Evolutionary conservation across 2,329 filamentous ascomycete genomes (phyloP), one percentile per base, ranked within the genome.

Genomic region (Ophiocordyceps camponoti-floridani): DNA sequence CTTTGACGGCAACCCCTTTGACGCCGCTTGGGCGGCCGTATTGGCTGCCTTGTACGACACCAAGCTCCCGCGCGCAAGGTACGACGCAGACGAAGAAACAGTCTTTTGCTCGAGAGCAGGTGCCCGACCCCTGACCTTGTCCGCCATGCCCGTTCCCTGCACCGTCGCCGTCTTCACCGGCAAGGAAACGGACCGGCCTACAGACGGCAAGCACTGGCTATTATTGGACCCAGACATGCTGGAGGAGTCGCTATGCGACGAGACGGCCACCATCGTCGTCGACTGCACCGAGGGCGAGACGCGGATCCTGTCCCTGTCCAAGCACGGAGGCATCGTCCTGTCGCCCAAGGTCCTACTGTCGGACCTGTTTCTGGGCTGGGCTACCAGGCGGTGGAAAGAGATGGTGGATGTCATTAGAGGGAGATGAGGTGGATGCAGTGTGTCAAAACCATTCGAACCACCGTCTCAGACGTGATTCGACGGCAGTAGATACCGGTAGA

Each of bases 401-500:
- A 58, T 64, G 43, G 54, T 53, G 37, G 47, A 48, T 23, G 61
- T 59, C 38, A 60, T 64, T 43, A 49, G 47, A 35, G 50, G 31
- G 56, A 40, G 38, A 44, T 6, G 2, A 43, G 28, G 16, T 10
- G 10, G 16, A n/a, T 30, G 41, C 26, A 44, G 10, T 84, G 79
- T 84, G 74, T 77, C 79, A 73, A 78, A 73, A 78, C 77, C 77
- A 78, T 80, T 84, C 82, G 82, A 86, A 81, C 82, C 70, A 78
- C 81, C 78, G 78, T 77, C 75, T 84, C 82, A 85, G 69, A 69
- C 61, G 63, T 65, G 64, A 79, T 75, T 86, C 81, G 73, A 83
- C 79, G 79, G 81, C 78, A 84, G 82, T 79, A 86, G 82, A 86
- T 86, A 86, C 82, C 79, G 79, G 79, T 76, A 70, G 80, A 75